Evolutionary conservation across 225 moss, liverwort and hornwort species (phyloP), one percentile per base, ranked within the genome.

Genomic region (Bryum argenteum): DNA sequence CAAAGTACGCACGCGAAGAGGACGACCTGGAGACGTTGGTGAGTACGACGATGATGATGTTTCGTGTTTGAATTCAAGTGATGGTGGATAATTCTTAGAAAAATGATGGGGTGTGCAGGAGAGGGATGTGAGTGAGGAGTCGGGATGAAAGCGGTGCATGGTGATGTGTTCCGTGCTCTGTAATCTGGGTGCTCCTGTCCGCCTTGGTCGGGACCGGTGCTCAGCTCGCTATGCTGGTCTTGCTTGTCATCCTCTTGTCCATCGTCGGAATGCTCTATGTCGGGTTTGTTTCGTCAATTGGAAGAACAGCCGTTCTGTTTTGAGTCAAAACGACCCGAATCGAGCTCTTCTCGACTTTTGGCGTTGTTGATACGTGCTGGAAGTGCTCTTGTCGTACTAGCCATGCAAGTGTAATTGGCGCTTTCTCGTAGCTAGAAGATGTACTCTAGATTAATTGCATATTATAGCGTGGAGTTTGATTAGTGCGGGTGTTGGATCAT

Each of bases 1-100:
- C n/a, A n/a, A n/a, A n/a, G 74, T 98, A 98, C 82, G 97, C 94
- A 38, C 87, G 94, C 18, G 97, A 98, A 73, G 97, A 94, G 59
- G 97, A 98, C 79, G 97, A 98, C 79, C 87, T 97, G 80, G 97
- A 98, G 88, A 92, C 89, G 11, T 51, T 98, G 97, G 97, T 98
- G 79, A 79, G 87, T 82, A n/a, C n/a, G 74, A 18, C 22, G 56
- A 43, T 51, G 19, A 18, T 13, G 64, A 54, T 70, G 39, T 23
- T 20, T 26, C n/a, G n/a, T n/a, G n/a, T n/a, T n/a, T n/a, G n/a
- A n/a, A n/a, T n/a, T 12, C 58, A 52, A 40, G 45, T 48, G 66
- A 20, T 1, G 18, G 55, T 53, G 6, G 51, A 48, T 71, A 52
- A 9, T 22, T 48, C 40, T 42, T 58, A 15, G 38, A 63, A 38